These are phyloP conservation scores for Tetrapisispora taiwanensis DNA, from an alignment of 805 yeast genomes.

Conservation along the genomic window DNA sequence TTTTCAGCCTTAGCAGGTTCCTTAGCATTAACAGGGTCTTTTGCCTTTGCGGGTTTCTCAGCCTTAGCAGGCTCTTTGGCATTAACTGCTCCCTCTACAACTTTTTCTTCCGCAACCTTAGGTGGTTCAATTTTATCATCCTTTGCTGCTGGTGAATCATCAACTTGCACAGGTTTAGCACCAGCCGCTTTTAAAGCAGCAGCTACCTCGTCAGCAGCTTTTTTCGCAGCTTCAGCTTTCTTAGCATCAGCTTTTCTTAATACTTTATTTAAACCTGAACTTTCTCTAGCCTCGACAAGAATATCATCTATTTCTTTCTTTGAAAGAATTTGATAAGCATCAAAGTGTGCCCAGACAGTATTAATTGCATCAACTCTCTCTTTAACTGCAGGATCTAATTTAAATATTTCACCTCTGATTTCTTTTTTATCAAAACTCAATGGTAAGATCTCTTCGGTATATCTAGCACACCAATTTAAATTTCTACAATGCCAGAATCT, in stretches of 20 bases:
- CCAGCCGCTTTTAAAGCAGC: not conserved
- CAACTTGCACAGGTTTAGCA: not conserved
- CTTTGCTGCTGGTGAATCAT: not conserved
- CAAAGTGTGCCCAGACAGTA: constrained; percentile 2
- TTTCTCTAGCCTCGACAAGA: not conserved
- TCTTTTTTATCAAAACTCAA: not conserved
- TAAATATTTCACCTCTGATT: constrained; percentile 1
- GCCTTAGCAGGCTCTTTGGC: not conserved
- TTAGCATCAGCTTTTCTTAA: not conserved
- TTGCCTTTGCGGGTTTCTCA: not conserved
- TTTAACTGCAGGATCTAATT: constrained; percentile 1
- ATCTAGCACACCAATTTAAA: constrained; percentile 2
- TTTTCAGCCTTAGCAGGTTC: not conserved
- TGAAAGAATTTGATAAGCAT: not conserved
- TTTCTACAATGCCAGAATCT: constrained; percentile 1
- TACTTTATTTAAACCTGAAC: constrained; percentile 1
- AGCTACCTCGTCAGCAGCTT: not conserved
- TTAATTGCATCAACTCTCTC: not conserved
- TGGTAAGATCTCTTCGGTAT: not conserved
- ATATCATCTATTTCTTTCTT: not conserved
- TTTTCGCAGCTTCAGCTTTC: not conserved
- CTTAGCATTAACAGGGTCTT: not conserved
- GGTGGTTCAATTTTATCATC: not conserved
- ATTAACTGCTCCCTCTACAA: not conserved
- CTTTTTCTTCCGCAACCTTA: not conserved